phyloP scores from a whole-genome alignment of 2,329 filamentous ascomycete species.

The Trichoderma afroharzianum region DNA sequence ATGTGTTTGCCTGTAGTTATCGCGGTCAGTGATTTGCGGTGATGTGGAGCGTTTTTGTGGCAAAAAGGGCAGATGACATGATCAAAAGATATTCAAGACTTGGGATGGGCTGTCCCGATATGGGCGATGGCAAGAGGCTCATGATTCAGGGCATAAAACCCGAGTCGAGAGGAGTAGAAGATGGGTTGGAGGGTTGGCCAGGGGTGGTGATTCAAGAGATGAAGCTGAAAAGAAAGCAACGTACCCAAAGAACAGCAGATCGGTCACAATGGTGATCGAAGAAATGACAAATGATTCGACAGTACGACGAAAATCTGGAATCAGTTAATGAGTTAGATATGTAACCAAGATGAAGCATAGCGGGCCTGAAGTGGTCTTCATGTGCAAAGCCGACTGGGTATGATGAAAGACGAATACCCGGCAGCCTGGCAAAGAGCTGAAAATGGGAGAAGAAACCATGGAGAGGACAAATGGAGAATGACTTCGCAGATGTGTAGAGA shows the following conservation, averaged over 20 bases:
- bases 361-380: neutral
- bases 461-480: neutral
- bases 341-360: neutral
- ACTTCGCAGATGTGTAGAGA: neutral
- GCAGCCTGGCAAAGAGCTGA: neutral
- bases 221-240: neutral
- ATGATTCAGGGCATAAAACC: neutral
- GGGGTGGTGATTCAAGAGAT: neutral
- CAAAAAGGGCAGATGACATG: neutral
- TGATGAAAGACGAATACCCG: neutral
- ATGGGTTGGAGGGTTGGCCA: too few relatives aligned
- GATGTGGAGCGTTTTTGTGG: neutral
- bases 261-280: slow-evolving; percentile 27
- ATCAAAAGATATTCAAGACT: neutral
- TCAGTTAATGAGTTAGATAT: neutral
- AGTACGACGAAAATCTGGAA: slow-evolving; percentile 30
- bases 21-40: neutral
- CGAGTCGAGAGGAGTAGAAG: neutral
- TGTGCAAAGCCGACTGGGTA: neutral
- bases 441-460: neutral
- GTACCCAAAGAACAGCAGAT: slow-evolving; percentile 35
- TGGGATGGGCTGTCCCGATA: too few relatives aligned
- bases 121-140: neutral
- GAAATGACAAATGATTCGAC: slow-evolving; percentile 30
- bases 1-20: slow-evolving; percentile 24